phyloP scores from a whole-genome alignment of 208 protist species.

The Spongospora subterranea region DNA sequence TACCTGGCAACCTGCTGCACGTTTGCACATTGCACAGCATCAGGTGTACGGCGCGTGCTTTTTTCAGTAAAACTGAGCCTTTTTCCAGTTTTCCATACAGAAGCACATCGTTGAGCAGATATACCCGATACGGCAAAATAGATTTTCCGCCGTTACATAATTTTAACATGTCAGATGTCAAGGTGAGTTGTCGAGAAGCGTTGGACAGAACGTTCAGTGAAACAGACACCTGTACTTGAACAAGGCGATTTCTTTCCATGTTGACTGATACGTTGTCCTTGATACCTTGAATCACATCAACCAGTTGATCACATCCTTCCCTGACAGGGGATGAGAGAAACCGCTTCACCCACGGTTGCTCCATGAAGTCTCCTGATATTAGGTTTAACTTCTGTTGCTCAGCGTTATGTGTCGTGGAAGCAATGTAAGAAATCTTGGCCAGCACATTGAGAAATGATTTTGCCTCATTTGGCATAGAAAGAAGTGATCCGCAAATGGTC shows the following conservation, averaged over 20 bases:
- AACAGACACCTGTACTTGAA: conserved; percentile 16
- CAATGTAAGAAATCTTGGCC: neutral
- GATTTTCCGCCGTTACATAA: neutral
- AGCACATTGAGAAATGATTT: conserved; percentile 8
- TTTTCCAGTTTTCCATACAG: conserved; percentile 32
- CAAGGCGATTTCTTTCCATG: neutral
- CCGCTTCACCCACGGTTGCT: neutral
- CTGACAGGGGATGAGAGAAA: neutral
- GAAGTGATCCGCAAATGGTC: neutral
- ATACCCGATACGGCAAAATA: neutral
- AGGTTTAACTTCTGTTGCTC: conserved; percentile 8
- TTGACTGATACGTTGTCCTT: neutral
- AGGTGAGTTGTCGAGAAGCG: neutral
- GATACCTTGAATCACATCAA: conserved; percentile 22
- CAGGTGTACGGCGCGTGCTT: conserved; percentile 8
- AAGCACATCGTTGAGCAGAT: conserved; percentile 48
- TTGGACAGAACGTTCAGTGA: neutral
- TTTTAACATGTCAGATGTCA: neutral
- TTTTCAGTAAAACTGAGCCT: neutral
- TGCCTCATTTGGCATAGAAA: neutral
- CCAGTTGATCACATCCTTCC: neutral
- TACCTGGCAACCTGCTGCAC: neutral
- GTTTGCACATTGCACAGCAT: neutral
- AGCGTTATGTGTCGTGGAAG: neutral
- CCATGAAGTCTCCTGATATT: conserved; percentile 23